A percentile compares a stretch with the other conserved stretches of the same genome.
These are phyloP conservation scores for Rubroshorea leprosula DNA, from an alignment of 345 rosid genomes.

Conservation along the genomic window DNA sequence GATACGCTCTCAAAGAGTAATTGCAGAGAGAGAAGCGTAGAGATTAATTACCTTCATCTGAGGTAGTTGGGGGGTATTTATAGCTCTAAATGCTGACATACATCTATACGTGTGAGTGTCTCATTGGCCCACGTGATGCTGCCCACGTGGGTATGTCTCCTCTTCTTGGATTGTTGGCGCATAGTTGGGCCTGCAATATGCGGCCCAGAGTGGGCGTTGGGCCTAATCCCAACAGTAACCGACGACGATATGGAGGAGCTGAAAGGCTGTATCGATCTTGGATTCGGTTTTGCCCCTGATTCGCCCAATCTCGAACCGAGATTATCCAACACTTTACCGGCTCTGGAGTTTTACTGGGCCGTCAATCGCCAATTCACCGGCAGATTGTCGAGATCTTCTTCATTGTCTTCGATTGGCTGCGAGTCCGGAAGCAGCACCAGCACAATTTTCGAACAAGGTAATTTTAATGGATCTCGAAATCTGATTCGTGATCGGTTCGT, in stretches of 20 bases:
- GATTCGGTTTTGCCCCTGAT: slow-evolving; percentile 68
- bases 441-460: slow-evolving; percentile 61
- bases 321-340: slow-evolving; percentile 59
- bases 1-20: no score
- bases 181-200: slow-evolving; percentile 41
- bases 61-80: no score
- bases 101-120: no score
- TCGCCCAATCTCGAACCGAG: slow-evolving; percentile 66
- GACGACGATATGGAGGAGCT: slow-evolving; percentile 84
- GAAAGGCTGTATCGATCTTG: slow-evolving; percentile 73
- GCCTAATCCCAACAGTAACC: no score
- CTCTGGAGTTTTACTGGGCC: slow-evolving; percentile 65
- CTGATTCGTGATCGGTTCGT: neutral
- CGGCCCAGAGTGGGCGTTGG: slow-evolving; percentile 27
- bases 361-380: slow-evolving; percentile 52
- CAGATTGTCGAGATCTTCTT: slow-evolving; percentile 52
- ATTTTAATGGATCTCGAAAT: neutral
- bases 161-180: no score
- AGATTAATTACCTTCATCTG: no score
- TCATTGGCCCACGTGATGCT: no score
- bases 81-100: no score
- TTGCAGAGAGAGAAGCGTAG: no score
- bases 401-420: slow-evolving; percentile 47
- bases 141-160: no score
- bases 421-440: slow-evolving; percentile 27